Evolutionary conservation across 805 yeast species (phyloP), one percentile per base, ranked within the genome.

Genomic region (Komagataella phaffii): DNA sequence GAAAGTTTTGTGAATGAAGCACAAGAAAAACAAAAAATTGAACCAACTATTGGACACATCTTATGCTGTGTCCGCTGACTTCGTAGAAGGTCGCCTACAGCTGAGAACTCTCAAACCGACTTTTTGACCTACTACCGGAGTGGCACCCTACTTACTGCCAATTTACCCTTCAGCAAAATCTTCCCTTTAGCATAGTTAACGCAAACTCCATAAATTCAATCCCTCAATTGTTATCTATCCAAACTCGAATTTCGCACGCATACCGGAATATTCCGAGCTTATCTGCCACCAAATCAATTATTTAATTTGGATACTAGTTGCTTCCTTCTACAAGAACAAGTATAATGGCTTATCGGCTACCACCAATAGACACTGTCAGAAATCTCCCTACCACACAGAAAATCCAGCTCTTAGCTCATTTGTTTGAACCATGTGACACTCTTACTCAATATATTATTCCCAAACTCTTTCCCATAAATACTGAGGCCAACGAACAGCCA

Each of bases 371-470:
- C 2, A 21, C 17, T 2, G 45, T 73, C 17, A 40, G 53, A 2
- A 10, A 48, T 0, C 59, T 71, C 12, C 12, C 65, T 1, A 46
- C 50, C 1, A 51, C 51, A 2, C 64, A 66, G 44, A 66, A 74
- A 54, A 62, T 55, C 3, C 69, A 68, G 48, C 68, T 77, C 0
- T 60, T 84, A 43, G 76, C 75, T 50, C 77, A 75, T 51, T 65
- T 83, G n/a, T 83, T 84, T 58, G 90, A 83, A 62, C 83, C 80
- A 7, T 82, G 88, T 61, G 65, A 66, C 1, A 70, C 81, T 49
- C 72, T 67, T 52, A 73, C 57, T n/a, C 54, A 50, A 51, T 71
- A 55, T 52, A 66, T 64, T 45, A 58, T 55, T 48, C 75, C 64
- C 21, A 58, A 47, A 54, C 40, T 69, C 54, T 52, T 69, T 57